Evolutionary conservation across 495 filamentous ascomycete genomes (phyloP).

Genomic region (Haplographium delicatum): DNA sequence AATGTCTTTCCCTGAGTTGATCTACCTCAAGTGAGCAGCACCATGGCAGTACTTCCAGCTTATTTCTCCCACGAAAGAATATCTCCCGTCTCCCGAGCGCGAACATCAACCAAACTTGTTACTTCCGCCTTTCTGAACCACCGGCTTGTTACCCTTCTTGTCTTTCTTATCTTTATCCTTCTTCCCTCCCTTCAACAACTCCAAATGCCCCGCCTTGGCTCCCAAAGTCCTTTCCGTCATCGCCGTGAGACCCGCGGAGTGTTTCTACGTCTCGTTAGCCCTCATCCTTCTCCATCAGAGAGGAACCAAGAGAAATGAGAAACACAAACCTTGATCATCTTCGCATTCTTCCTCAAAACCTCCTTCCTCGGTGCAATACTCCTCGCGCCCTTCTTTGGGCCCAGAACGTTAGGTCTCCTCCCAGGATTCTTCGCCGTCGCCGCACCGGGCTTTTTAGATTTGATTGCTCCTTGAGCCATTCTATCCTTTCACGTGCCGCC

Average conservation of each 20-base stretch:
- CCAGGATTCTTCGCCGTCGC: slow-evolving; percentile 6
- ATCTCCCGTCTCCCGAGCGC: no score
- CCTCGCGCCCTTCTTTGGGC: slow-evolving; percentile 50
- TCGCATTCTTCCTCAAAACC: slow-evolving; percentile 50
- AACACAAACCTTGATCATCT: slow-evolving; percentile 54
- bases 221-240: slow-evolving; percentile 65
- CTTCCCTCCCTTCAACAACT: slow-evolving; percentile 62
- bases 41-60: no score
- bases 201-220: slow-evolving; percentile 66
- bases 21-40: no score
- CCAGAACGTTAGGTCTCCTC: slow-evolving; percentile 6
- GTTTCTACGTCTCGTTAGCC: slow-evolving; percentile 44
- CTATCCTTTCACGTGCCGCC: background rate
- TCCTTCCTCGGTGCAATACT: slow-evolving; percentile 67
- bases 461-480: slow-evolving; percentile 28
- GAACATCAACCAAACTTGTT: slow-evolving; percentile 31
- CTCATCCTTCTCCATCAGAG: background rate
- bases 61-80: no score
- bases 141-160: slow-evolving; percentile 23
- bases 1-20: no score
- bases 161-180: slow-evolving; percentile 43
- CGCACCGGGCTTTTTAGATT: slow-evolving; percentile 20
- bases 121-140: slow-evolving; percentile 25
- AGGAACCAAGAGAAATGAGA: slow-evolving; percentile 3
- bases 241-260: slow-evolving; percentile 54